phyloP scores from a whole-genome alignment of 495 filamentous ascomycete genomes.

The Penicillium waksmanii region DNA sequence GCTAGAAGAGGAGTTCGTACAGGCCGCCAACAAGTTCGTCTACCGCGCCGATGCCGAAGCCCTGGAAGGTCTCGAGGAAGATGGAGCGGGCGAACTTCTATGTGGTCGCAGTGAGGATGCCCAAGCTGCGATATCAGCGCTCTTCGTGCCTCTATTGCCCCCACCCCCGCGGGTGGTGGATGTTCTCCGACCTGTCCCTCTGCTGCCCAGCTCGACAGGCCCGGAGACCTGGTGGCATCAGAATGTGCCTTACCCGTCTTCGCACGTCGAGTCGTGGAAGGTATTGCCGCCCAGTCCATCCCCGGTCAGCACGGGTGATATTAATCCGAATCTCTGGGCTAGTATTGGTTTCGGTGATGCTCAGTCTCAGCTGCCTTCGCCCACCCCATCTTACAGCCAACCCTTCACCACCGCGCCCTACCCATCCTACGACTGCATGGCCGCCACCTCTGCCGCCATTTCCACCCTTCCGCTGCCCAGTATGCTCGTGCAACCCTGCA shows the following conservation, averaged over 20 bases:
- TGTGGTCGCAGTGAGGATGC: constrained; percentile 92
- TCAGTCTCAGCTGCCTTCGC: constrained; percentile 70
- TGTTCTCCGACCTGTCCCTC: constrained; percentile 78
- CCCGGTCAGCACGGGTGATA: constrained; percentile 71
- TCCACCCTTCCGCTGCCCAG: constrained; percentile 85
- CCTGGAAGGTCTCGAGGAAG: constrained; percentile 95
- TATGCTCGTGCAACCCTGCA: constrained; percentile 84
- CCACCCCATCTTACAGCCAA: constrained; percentile 78
- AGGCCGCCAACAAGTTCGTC: constrained; percentile 97
- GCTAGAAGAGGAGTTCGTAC: constrained; percentile 95
- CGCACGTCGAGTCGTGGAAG: constrained; percentile 89
- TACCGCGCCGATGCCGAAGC: constrained; percentile 88
- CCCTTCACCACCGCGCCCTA: constrained; percentile 74
- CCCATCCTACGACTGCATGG: constrained; percentile 69
- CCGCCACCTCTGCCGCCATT: constrained; percentile 63
- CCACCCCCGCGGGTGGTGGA: constrained; percentile 93
- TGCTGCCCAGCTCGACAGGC: constrained; percentile 85
- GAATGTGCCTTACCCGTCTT: constrained; percentile 55
- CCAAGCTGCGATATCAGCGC: constrained; percentile 79
- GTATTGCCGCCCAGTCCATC: constrained; percentile 86
- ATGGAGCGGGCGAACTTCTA: constrained; percentile 91
- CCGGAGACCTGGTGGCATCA: constrained; percentile 77
- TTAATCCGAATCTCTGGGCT: constrained; percentile 77
- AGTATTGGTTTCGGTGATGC: constrained; percentile 71
- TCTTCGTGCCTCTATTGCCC: constrained; percentile 88